Evolutionary conservation across 768 basidiomycete genomes (phyloP).

Genomic region (Termitomyces sp.): DNA sequence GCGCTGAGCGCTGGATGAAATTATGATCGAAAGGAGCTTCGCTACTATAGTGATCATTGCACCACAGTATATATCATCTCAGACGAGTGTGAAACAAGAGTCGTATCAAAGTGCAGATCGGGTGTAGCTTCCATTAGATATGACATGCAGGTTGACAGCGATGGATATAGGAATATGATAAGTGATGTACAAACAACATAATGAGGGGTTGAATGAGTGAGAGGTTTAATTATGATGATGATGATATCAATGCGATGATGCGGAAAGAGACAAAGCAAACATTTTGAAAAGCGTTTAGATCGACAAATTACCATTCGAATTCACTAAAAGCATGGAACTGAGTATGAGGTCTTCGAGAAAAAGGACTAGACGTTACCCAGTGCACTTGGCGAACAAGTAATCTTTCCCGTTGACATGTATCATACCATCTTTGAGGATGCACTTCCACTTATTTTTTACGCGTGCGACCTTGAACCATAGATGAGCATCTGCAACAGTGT

Average conservation of each 20-base stretch:
- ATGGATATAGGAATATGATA: constrained; percentile 13
- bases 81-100: not conserved
- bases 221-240: not conserved
- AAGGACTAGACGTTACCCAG: constrained; percentile 54
- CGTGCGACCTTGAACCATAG: constrained; percentile 72
- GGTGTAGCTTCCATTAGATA: constrained; percentile 11
- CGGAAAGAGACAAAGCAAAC: constrained; percentile 1
- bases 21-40: not conserved
- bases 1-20: too few relatives aligned
- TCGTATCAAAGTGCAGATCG: not conserved
- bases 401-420: constrained; percentile 96
- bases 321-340: constrained; percentile 24
- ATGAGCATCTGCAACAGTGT: not conserved
- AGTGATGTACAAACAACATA: constrained; percentile 14
- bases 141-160: constrained; percentile 16
- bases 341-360: not conserved
- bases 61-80: not conserved
- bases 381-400: constrained; percentile 96
- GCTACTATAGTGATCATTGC: not conserved
- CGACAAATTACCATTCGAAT: constrained; percentile 35
- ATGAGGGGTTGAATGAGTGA: constrained; percentile 7
- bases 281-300: constrained; percentile 1
- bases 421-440: constrained; percentile 95
- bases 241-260: not conserved
- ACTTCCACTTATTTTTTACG: constrained; percentile 99